Base-by-base conservation (phyloP, 495 filamentous ascomycete genomes). In the Tuber magnatum region DNA sequence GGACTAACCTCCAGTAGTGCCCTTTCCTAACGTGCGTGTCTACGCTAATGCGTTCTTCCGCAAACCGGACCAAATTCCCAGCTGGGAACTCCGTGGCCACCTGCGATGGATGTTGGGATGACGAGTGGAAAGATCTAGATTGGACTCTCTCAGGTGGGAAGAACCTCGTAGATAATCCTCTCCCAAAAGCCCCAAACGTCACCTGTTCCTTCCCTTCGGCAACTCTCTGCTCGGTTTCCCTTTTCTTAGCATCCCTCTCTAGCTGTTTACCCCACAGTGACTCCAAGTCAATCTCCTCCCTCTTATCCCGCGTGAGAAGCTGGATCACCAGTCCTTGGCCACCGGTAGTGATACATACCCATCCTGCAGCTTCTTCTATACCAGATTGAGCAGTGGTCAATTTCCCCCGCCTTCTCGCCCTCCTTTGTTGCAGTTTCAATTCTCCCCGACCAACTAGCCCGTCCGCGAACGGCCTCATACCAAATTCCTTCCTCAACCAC, bases 291-390 rank as follows among this genome's bases (percentile, higher is more conserved):
- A 97, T 85, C 76, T 97, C 94, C 38, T 86, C 88, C 81, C 95
- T 87, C 84, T 94, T 93, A 75, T 91, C 88, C 82, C 94, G 91
- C 1, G 93, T 97, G 82, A 98, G 89, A 82, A 98, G 89, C 84
- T 99, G 95, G 43, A 97, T 89, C 41, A 98, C 91, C 32, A 99
- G 86, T 69, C 81, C 84, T 77, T 84, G 89, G 78, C 84, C 84
- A 1, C 94, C 93, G 3, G 93, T 86, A 83, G 97, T 94, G 65
- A 98, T 92, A 84, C 96, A 99, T 14, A 99, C 92, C 95, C 95
- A 99, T 1, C 93, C 94, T 51, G 97, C 92, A 1, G 93, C 94
- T 65, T 88, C 86, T 7, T 80, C 82, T 48, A 85, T 89, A 51
- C 84, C 80, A 24, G 84, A 86, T 84, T 83, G 88, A 77, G 76